Base-by-base conservation (phyloP, 1,139 yeast genomes). In the Zygoascus meyerae region DNA sequence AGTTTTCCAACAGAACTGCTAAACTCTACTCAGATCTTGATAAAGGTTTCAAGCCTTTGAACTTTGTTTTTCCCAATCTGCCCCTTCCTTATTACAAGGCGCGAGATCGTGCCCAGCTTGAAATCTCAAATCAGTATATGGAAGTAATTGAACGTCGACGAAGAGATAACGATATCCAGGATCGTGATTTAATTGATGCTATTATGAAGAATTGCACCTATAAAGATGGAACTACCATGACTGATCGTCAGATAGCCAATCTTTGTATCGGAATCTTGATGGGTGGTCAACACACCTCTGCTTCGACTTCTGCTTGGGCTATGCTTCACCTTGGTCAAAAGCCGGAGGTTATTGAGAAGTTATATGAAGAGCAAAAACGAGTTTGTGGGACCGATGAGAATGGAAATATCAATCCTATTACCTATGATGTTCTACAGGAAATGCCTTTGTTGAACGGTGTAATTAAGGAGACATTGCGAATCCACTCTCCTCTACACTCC, bases 221-320 rank as follows among this genome's bases (percentile, higher is more conserved):
- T 71, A 89, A 86, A 66, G 98, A 92, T 64, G 98, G 98, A 56
- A 81, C 81, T 40, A 76, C 77, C 61, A 89, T 92, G 97, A 83
- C 96, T 34, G 98, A 94, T 66, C 83, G 83, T 65, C 95, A 92
- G 70, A 87, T 92, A 63, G 95, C 97, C 37, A 85, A 90, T 69
- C 74, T 94, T 65, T 74, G 89, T 68, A 92, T 92, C 67, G 99
- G 97, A 65, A 82, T 94, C 48, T 76, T 94, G 54, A 92, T 92
- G 99, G 99, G 98, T 59, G 99, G 98, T 52, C 99, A 92, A 72
- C 99, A 92, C 68, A 94, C 99, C 29, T 85, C 95, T 57, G 95
- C 97, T 42, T 78, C 97, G 26, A 92, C 98, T 21, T 86, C 96
- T 42, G 86, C 97, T 26, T 92, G 98, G 98, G 81, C 81, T 61